These are phyloP conservation scores for Amanita rubescens DNA, from an alignment of 768 basidiomycete species.

Conservation along the genomic window DNA sequence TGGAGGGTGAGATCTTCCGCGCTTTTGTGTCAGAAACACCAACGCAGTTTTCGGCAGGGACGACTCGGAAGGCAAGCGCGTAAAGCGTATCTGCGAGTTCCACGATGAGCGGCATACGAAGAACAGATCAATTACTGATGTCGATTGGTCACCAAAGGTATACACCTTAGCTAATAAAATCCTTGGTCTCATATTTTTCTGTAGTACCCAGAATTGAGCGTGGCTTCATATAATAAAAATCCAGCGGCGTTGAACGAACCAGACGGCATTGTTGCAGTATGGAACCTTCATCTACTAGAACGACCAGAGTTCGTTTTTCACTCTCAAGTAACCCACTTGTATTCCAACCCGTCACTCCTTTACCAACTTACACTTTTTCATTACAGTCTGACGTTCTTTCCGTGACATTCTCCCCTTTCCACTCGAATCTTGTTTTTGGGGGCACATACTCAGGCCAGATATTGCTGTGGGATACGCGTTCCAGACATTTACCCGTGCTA, in stretches of 20 bases:
- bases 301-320: constrained; percentile 98
- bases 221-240: constrained; percentile 98
- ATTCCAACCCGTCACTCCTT: constrained; percentile 1
- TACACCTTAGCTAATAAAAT: constrained; percentile 2
- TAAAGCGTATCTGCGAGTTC: constrained; percentile 93
- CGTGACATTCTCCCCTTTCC: constrained; percentile 95
- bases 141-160: constrained; percentile 98
- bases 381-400: constrained; percentile 97
- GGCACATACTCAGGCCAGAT: constrained; percentile 99
- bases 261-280: constrained; percentile 93
- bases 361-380: constrained; percentile 11
- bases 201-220: constrained; percentile 92
- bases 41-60: constrained; percentile 41
- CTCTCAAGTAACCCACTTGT: constrained; percentile 61
- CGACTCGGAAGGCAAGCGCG: constrained; percentile 82
- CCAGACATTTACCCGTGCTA: constrained; percentile 90
- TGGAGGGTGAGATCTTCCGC: constrained; percentile 54
- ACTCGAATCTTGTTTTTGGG: constrained; percentile 94
- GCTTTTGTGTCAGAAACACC: not conserved
- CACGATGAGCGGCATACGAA: constrained; percentile 86
- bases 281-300: constrained; percentile 94
- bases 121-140: constrained; percentile 90
- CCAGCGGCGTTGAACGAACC: constrained; percentile 90
- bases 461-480: constrained; percentile 95
- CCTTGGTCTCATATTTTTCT: not conserved